Evolutionary conservation across 441 rosid genomes (phyloP), one percentile per base, ranked within the genome.

Genomic region (Adansonia gregorii): DNA sequence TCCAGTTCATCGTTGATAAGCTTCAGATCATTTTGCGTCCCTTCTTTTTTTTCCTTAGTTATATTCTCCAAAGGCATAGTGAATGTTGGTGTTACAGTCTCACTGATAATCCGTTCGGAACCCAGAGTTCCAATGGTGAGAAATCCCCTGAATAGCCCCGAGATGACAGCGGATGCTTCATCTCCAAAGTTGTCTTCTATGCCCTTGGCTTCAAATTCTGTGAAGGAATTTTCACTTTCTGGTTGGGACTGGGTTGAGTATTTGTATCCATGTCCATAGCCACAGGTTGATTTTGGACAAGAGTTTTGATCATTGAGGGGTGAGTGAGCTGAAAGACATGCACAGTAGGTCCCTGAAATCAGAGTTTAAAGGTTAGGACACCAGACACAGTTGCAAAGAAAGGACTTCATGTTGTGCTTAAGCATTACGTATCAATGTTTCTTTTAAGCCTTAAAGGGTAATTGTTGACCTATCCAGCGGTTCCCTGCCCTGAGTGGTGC

Each of bases 121-220:
- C 98, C 98, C 75, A 95, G 91, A 78, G 97, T 92, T 83, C 98
- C 98, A 78, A 95, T 93, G 73, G 97, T 81, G 7, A 93, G 93
- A 82, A 95, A 92, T 72, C 98, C 98, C 77, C 87, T 86, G 84
- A 93, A 95, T 60, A 84, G 83, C 60, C 92, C 94, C 45, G 89
- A 80, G 83, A 78, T 84, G 15, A 55, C 81, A 1, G 59, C n/a
- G 7, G 86, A 78, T 78, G 87, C 69, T 75, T 79, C 85, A 72
- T 85, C 89, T 76, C 78, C 78, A 72, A 78, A 67, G 78, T 80
- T 78, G 43, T 65, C 86, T 59, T 80, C 67, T 15, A 56, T 72
- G 51, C 66, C 76, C 73, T 80, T 69, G 72, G 73, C 78, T 75
- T 84, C 83, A 73, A 58, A 59, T 79, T 79, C 88, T 46, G 82